A percentile compares a stretch with the other conserved stretches of the same genome.
Conservation (phyloP, 208 protist genomes). For the Acanthamoeba lenticulata region DNA sequence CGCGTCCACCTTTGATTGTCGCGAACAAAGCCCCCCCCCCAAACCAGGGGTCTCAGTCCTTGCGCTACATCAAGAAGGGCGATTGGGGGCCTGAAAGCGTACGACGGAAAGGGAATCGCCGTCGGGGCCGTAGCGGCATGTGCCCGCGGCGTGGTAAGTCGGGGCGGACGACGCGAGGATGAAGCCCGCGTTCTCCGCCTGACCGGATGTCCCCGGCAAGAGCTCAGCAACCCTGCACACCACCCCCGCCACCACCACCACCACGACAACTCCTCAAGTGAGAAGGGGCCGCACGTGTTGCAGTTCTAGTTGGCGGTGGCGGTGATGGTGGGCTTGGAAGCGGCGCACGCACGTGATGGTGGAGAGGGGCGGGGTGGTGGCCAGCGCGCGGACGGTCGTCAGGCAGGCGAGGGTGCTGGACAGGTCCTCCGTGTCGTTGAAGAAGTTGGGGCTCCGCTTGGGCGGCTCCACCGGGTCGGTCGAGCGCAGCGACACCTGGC, state of each 20-base stretch:
- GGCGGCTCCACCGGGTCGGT: neutral
- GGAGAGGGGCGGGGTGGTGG: neutral
- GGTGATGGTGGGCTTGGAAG: too few species aligned
- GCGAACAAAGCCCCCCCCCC: too few species aligned
- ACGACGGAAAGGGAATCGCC: neutral
- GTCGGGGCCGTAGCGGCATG: neutral
- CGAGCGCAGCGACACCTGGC: neutral
- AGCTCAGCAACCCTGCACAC: neutral
- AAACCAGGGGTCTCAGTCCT: too few species aligned
- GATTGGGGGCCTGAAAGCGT: too few species aligned
- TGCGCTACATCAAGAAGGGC: too few species aligned
- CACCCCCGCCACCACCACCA: neutral
- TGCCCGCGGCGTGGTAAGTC: neutral
- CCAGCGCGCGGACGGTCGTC: neutral
- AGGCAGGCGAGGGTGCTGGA: neutral
- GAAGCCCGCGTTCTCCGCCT: neutral
- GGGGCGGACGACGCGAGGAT: neutral
- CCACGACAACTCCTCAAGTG: too few species aligned
- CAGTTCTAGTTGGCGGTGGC: too few species aligned
- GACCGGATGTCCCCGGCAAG: neutral
- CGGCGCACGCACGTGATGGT: neutral
- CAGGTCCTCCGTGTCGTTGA: neutral
- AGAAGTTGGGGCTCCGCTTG: neutral
- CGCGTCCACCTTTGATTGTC: slow-evolving; percentile 26
- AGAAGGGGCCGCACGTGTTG: too few species aligned